A percentile compares a stretch with the other conserved stretches of the same genome.
Evolutionary conservation across 2,329 filamentous ascomycete species (phyloP).

Genomic region (Calonectria hawksworthii): DNA sequence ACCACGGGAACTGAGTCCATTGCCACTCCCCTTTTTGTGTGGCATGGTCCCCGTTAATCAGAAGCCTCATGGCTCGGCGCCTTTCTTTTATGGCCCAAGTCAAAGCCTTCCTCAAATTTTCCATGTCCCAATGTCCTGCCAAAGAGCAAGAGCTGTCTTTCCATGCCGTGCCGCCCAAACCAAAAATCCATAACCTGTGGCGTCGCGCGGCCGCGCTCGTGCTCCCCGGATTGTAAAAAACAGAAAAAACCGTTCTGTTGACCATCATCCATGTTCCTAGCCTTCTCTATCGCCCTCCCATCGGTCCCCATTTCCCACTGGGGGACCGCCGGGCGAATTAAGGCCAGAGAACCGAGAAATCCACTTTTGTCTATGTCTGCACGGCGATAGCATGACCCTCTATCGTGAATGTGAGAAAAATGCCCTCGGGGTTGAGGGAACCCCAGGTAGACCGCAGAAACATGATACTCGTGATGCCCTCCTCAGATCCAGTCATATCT

Average conservation of each 20-base stretch:
- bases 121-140: slow-evolving; percentile 47
- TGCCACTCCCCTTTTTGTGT: slow-evolving; percentile 35
- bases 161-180: slow-evolving; percentile 51
- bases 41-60: slow-evolving; percentile 44
- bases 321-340: slow-evolving; percentile 53
- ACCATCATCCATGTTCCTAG: slow-evolving; percentile 50
- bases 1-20: slow-evolving; percentile 48
- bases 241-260: slow-evolving; percentile 53
- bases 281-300: slow-evolving; percentile 52
- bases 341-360: slow-evolving; percentile 73
- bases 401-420: slow-evolving; percentile 59
- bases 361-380: slow-evolving; percentile 75
- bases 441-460: slow-evolving; percentile 55
- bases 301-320: slow-evolving; percentile 47
- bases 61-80: slow-evolving; percentile 46
- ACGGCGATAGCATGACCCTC: slow-evolving; percentile 62
- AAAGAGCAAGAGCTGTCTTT: slow-evolving; percentile 50
- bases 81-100: slow-evolving; percentile 38
- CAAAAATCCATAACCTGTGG: slow-evolving; percentile 55
- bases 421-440: slow-evolving; percentile 52
- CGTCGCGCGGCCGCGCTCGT: slow-evolving; percentile 55
- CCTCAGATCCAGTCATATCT: slow-evolving; percentile 50
- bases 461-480: slow-evolving; percentile 53
- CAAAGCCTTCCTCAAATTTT: slow-evolving; percentile 46
- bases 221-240: slow-evolving; percentile 52